Evolutionary conservation across 768 basidiomycete genomes (phyloP), one percentile per base, ranked within the genome.

Genomic region (Xerocomellus dryophilus): DNA sequence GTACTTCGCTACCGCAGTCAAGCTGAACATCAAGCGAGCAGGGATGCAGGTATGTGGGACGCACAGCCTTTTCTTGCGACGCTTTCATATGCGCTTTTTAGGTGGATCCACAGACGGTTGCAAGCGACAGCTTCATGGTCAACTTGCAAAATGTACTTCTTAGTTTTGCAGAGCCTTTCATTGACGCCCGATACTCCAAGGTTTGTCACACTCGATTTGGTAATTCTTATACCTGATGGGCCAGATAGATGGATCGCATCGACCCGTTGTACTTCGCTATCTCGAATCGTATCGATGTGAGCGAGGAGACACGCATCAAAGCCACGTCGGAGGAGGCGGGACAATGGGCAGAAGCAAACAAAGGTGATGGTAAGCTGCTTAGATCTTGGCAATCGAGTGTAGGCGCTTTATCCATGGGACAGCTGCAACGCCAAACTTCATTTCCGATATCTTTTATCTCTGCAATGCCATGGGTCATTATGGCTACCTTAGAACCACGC

Each of bases 391-490:
- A 8, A 21, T 25, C 5, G 25, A 46, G 3, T 5, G 10, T 6
- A 12, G 36, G 34, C 14, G 10, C 29, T 45, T 49, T 32, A 59
- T 35, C 7, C 45, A n/a, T 18, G 43, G 40, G 42, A 62, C 62
- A 84, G 84, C 79, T n/a, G 67, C 82, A 4, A 67, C 85, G 6
- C 85, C 90, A 3, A 97, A 97, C 67, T 99, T 99, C 71, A 93
- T 98, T 58, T 93, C 96, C 7, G 87, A 98, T 41, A 83, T 97
- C 18, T 98, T 98, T 76, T 98, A 90, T 74, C 78, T 98, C 41
- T 79, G 87, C 8, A 80, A 90, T 44, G 87, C 93, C 0, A 88
- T 88, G 77, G 86, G 89, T 51, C 96, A 99, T 71, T 87, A 93
- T 52, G 96, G 95, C 4, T 82, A 90, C 56, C 78, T 90, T 60